Conservation (phyloP, 2,329 filamentous ascomycete genomes). For the Fusarium tanahbumbuense region DNA sequence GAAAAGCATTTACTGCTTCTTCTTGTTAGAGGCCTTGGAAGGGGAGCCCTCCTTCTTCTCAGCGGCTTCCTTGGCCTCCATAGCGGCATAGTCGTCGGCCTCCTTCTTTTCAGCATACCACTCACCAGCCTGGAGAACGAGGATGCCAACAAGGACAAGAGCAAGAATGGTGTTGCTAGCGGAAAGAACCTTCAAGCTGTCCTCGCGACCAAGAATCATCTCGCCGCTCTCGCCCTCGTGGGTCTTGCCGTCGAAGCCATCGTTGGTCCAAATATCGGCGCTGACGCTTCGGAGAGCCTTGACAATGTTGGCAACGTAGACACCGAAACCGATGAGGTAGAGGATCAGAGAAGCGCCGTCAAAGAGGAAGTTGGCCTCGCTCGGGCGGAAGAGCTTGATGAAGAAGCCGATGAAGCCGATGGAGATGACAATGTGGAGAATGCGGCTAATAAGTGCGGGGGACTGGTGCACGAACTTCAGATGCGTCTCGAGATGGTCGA, state of each 20-base stretch:
- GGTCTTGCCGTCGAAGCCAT: slow-evolving; percentile 53
- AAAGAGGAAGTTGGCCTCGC: slow-evolving; percentile 95
- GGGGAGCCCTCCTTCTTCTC: slow-evolving; percentile 53
- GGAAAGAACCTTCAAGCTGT: slow-evolving; percentile 88
- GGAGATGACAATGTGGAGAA: slow-evolving; percentile 92
- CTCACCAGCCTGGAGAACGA: slow-evolving; percentile 94
- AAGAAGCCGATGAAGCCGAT: slow-evolving; percentile 90
- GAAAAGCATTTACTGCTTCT: slow-evolving; percentile 49
- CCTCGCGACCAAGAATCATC: slow-evolving; percentile 81
- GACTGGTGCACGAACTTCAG: slow-evolving; percentile 91
- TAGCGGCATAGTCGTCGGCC: slow-evolving; percentile 77
- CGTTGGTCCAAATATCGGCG: slow-evolving; percentile 70
- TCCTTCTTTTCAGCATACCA: slow-evolving; percentile 99
- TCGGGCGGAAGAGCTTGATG: slow-evolving; percentile 93
- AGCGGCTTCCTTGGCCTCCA: slow-evolving; percentile 57
- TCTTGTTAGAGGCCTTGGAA: slow-evolving; percentile 50
- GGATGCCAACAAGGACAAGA: slow-evolving; percentile 87
- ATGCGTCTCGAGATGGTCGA: slow-evolving; percentile 87
- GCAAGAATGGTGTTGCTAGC: slow-evolving; percentile 97
- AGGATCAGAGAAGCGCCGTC: slow-evolving; percentile 84
- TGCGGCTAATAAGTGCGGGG: slow-evolving; percentile 89
- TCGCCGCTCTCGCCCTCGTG: slow-evolving; percentile 63
- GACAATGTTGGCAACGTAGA: slow-evolving; percentile 96
- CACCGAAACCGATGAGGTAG: slow-evolving; percentile 87
- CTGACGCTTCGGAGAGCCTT: slow-evolving; percentile 90